Percentiles rank a stretch among this genome's conserved stretches.
phyloP scores from a whole-genome alignment of 495 filamentous ascomycete genomes.

The Neurospora sp. region DNA sequence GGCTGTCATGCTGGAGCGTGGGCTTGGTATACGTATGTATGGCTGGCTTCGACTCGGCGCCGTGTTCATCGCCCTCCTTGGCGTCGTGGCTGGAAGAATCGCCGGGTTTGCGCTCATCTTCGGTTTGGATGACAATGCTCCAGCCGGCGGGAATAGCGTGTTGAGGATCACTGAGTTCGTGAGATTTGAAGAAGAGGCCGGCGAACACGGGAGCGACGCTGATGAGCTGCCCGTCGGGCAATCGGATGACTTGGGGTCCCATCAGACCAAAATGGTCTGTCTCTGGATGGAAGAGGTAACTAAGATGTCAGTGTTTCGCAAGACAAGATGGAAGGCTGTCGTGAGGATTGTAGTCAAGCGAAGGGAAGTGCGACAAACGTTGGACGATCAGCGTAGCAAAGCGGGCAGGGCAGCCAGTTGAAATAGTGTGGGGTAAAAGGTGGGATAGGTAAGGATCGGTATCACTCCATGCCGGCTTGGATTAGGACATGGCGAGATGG shows the following conservation, averaged over 20 bases:
- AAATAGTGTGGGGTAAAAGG: neutral
- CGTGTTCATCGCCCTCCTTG: constrained; percentile 1
- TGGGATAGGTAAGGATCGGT: neutral
- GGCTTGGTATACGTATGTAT: constrained; percentile 59
- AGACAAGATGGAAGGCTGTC: neutral
- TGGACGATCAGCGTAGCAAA: neutral
- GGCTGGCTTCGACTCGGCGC: constrained; percentile 21
- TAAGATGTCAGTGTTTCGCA: neutral
- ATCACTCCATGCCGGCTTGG: neutral
- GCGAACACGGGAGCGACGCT: constrained; percentile 77
- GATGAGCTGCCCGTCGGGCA: constrained; percentile 81
- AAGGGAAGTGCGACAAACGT: neutral
- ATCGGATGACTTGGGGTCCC: constrained; percentile 40
- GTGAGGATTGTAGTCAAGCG: neutral
- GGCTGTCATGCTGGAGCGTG: constrained; percentile 63
- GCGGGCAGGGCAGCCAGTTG: neutral
- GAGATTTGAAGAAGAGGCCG: constrained; percentile 77
- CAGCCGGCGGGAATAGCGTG: constrained; percentile 73
- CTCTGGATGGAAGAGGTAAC: neutral
- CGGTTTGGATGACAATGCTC: constrained; percentile 73
- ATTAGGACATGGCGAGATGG: neutral
- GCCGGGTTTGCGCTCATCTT: constrained; percentile 33
- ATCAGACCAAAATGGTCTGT: constrained; percentile 10
- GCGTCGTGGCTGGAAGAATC: constrained; percentile 7
- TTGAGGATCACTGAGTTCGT: constrained; percentile 57